These are phyloP conservation scores for Hypsizygus marmoreus DNA, from an alignment of 768 basidiomycete genomes.

Conservation along the genomic window DNA sequence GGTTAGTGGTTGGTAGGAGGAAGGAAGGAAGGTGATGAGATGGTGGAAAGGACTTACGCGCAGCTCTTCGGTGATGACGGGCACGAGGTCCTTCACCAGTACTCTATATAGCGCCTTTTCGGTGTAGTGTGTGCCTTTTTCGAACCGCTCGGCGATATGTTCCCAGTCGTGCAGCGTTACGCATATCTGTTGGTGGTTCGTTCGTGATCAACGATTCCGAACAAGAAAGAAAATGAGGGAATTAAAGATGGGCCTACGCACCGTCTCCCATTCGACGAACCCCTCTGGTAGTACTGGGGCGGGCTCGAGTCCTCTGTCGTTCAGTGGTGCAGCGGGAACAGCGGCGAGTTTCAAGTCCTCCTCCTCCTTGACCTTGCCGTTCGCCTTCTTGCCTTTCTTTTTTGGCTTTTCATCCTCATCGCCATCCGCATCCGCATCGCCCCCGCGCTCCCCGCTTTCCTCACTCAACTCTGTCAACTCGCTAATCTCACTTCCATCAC, in stretches of 20 bases:
- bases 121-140: constrained; percentile 72
- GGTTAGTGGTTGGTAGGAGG: constrained; percentile 7
- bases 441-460: constrained; percentile 24
- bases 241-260: constrained; percentile 31
- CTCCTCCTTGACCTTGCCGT: constrained; percentile 13
- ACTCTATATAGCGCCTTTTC: constrained; percentile 80
- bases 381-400: no score
- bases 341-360: constrained; percentile 7
- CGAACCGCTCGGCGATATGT: constrained; percentile 71
- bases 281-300: constrained; percentile 39
- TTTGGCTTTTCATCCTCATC: constrained; percentile 8
- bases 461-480: constrained; percentile 77
- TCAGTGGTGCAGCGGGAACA: constrained; percentile 4
- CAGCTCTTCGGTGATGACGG: constrained; percentile 67
- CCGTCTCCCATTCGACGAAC: constrained; percentile 92
- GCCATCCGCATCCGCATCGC: constrained; percentile 12
- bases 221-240: neutral
- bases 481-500: constrained; percentile 63
- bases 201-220: neutral
- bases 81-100: constrained; percentile 67
- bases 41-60: constrained; percentile 43
- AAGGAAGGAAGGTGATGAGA: neutral
- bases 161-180: constrained; percentile 87
- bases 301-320: constrained; percentile 19
- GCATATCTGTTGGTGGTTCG: constrained; percentile 59